Base-by-base conservation (phyloP, 257 asterid genomes). In the Knoxia roxburghii region DNA sequence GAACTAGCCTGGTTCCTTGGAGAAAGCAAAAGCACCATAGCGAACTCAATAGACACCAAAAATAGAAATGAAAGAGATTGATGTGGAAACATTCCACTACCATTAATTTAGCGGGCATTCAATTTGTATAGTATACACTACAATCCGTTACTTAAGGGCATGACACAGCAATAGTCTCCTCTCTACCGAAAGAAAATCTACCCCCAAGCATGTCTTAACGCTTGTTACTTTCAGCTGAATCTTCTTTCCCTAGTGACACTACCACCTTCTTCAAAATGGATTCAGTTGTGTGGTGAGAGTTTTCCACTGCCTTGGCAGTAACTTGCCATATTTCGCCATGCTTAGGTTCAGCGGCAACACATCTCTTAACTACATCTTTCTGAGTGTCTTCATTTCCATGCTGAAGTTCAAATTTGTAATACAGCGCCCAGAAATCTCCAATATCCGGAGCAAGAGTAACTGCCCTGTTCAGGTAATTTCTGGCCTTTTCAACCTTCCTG, bases 261-360 rank as follows among this genome's bases (percentile, higher is more conserved):
- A 89, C 96, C 73, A 92, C 97, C 81, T 87, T 88, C 84, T 83
- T 90, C 85, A 92, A 50, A 52, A 92, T 82, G 58, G 83, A 73
- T 49, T 92, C 98, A 0, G 93, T 79, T 23, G 96, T 83, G 84
- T 82, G 91, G 76, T 92, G 98, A 37, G 97, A 87, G 73, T 92
- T 89, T 80, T 92, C 98, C 74, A 92, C 96, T 26, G 95, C 93
- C 77, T 92, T 92, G 0, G 95, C 80, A 48, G 86, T 65, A 13
- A 71, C 81, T 67, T 92, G 98, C 97, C 98, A 92, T 77, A 82
- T 81, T 69, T 89, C 98, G 0, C 98, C 98, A 26, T 87, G 98
- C 83, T 89, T 92, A 2, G 98, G 98, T 32, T 92, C 98, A 32
- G 96, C 86, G 11, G 87, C 86, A 9, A 89, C 76, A 29, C 98